phyloP scores from a whole-genome alignment of 768 basidiomycete genomes.

The Fomitopsis pulvina region DNA sequence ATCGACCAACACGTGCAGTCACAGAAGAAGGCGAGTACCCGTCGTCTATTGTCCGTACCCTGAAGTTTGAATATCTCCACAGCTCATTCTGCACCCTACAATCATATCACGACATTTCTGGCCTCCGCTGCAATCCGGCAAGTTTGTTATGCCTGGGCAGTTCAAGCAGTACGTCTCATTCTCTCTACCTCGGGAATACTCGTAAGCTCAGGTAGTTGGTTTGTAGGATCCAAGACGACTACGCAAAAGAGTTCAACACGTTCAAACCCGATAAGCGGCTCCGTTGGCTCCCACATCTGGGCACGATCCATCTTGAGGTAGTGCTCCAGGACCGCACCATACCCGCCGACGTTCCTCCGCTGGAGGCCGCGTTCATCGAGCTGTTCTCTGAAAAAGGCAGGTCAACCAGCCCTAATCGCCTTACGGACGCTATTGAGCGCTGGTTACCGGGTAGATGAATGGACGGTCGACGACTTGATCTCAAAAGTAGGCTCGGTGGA shows the following conservation, averaged over 20 bases:
- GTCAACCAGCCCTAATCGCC: constrained; percentile 3
- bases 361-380: constrained; percentile 90
- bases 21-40: constrained; percentile 49
- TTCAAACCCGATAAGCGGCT: constrained; percentile 93
- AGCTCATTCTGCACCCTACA: constrained; percentile 79
- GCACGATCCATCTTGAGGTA: constrained; percentile 74
- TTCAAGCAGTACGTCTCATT: constrained; percentile 74
- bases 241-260: constrained; percentile 67
- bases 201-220: neutral
- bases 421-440: neutral
- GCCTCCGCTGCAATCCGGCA: constrained; percentile 75
- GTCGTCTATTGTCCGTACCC: neutral
- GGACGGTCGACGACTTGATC: constrained; percentile 67
- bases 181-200: too few relatives aligned
- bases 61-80: neutral
- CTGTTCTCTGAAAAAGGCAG: constrained; percentile 69
- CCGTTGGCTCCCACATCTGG: constrained; percentile 85
- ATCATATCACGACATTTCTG: constrained; percentile 95
- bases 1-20: constrained; percentile 85
- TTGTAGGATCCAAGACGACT: constrained; percentile 63
- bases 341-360: constrained; percentile 69
- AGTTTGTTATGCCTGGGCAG: constrained; percentile 79
- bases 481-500: constrained; percentile 59
- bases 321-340: constrained; percentile 77
- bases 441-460: constrained; percentile 45